Percentiles rank a stretch among this genome's conserved stretches.
Evolutionary conservation across 2,329 filamentous ascomycete species (phyloP).

Genomic region (Fusarium sp.): DNA sequence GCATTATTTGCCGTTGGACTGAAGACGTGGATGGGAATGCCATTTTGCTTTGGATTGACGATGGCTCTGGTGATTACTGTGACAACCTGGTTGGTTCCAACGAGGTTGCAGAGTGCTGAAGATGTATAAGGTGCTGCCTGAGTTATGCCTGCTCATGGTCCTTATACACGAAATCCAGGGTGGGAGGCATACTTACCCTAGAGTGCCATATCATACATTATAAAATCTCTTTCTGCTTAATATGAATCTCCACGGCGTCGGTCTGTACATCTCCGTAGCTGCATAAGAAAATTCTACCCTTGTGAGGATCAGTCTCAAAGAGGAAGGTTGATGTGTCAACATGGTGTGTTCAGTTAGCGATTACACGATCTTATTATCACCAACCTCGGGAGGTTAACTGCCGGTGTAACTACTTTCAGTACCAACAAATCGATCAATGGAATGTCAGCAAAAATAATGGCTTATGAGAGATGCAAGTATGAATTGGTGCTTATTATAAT

Average conservation of each 20-base stretch:
- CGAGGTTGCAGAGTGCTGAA: background rate
- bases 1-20: constrained; percentile 46
- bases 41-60: constrained; percentile 41
- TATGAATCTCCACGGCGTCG: constrained; percentile 2
- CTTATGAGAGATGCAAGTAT: background rate
- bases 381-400: background rate
- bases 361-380: constrained; percentile 2
- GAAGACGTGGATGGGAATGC: constrained; percentile 43
- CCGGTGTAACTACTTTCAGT: background rate
- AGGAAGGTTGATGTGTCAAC: constrained; percentile 5
- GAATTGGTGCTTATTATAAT: background rate
- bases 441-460: background rate
- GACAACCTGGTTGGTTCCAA: constrained; percentile 32
- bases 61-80: constrained; percentile 30
- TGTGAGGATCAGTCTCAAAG: background rate
- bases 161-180: background rate
- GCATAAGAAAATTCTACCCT: constrained; percentile 12
- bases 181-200: constrained; percentile 5
- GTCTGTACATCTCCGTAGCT: background rate
- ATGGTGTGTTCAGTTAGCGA: background rate
- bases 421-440: too few relatives aligned
- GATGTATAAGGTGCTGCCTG: background rate
- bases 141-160: background rate
- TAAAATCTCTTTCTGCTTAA: background rate
- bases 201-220: background rate